A percentile compares a stretch with the other conserved stretches of the same genome.
These are phyloP conservation scores for Scheffersomyces parashehatae DNA, from an alignment of 1,139 yeast species.

Conservation along the genomic window DNA sequence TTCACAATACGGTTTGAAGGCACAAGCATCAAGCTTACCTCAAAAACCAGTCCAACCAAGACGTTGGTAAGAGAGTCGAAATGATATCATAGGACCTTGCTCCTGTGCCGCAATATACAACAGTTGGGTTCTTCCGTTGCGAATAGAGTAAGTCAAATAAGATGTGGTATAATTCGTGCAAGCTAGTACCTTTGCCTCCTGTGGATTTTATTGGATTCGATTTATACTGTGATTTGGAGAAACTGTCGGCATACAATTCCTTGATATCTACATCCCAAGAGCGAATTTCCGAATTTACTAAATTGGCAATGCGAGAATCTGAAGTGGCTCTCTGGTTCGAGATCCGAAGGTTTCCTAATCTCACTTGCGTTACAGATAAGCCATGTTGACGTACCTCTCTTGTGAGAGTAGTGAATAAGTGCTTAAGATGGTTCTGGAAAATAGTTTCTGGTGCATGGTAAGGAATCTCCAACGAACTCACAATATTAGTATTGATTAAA, in stretches of 20 bases:
- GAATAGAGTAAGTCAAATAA: constrained; percentile 55
- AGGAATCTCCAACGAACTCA: constrained; percentile 44
- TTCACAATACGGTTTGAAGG: no score
- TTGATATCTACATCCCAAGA: constrained; percentile 44
- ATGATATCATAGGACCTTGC: constrained; percentile 46
- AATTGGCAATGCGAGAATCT: constrained; percentile 27
- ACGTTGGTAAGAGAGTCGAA: constrained; percentile 33
- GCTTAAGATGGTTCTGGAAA: constrained; percentile 36
- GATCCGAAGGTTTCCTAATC: constrained; percentile 48
- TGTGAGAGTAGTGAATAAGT: constrained; percentile 38
- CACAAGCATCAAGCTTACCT: not conserved
- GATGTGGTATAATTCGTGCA: constrained; percentile 53
- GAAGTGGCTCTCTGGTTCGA: constrained; percentile 31
- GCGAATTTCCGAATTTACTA: constrained; percentile 39
- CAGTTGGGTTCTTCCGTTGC: constrained; percentile 23
- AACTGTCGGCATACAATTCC: constrained; percentile 34
- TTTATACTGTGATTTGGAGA: constrained; percentile 34
- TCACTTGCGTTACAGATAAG: constrained; percentile 45
- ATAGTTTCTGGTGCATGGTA: constrained; percentile 53
- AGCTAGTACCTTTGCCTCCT: constrained; percentile 36
- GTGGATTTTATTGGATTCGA: constrained; percentile 37
- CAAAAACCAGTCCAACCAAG: constrained; percentile 29
- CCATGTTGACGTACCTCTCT: constrained; percentile 45
- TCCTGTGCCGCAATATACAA: constrained; percentile 53
- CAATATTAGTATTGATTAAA: constrained; percentile 43